Conservation (phyloP, 371 early-diverging fungal genomes). For the Synchytrium microbalum region DNA sequence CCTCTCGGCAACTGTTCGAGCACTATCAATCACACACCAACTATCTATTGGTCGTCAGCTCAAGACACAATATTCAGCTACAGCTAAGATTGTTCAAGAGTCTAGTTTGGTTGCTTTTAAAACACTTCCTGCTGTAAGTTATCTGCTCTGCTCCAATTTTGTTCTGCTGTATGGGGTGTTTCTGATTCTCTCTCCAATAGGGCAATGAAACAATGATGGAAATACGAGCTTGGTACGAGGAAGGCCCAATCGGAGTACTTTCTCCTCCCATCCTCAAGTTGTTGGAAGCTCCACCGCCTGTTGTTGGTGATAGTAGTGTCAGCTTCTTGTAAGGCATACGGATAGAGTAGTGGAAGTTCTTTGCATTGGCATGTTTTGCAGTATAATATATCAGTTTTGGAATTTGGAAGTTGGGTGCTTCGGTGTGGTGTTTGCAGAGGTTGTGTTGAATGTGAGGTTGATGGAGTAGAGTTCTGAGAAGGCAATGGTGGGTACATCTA, state of each 20-base stretch:
- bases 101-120: not conserved
- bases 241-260: not conserved
- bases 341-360: too few species aligned
- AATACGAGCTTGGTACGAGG: not conserved
- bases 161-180: not conserved
- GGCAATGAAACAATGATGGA: not conserved
- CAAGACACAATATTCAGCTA: not conserved
- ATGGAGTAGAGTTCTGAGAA: too few species aligned
- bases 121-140: not conserved
- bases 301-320: not conserved
- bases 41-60: not conserved
- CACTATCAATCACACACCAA: not conserved
- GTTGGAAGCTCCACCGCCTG: not conserved
- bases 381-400: too few species aligned
- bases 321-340: not conserved
- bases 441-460: too few species aligned
- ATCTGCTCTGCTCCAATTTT: too few species aligned
- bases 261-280: not conserved
- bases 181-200: not conserved
- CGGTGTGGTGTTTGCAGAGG: too few species aligned
- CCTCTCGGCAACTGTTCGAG: not conserved
- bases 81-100: not conserved
- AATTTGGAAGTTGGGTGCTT: too few species aligned
- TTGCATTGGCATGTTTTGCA: too few species aligned
- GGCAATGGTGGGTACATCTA: too few species aligned